Evolutionary conservation across 1,284 basidiomycete genomes (phyloP).

Genomic region (Mycena citricolor): DNA sequence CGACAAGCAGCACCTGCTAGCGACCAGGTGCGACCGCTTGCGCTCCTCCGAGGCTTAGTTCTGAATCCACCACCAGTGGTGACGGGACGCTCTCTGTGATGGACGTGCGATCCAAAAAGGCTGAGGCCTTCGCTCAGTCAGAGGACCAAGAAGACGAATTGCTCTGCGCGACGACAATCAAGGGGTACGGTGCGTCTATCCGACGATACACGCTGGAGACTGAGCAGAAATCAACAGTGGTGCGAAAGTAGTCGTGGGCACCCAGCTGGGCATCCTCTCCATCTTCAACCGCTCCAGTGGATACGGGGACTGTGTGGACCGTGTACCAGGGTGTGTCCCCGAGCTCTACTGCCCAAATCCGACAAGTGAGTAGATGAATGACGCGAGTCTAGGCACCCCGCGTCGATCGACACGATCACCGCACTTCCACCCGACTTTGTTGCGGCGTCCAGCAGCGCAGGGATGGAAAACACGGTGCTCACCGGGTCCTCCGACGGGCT

Average conservation of each 20-base stretch:
- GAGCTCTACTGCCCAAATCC: slow-evolving; percentile 14
- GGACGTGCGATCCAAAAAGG: slow-evolving; percentile 79
- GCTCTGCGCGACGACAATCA: slow-evolving; percentile 81
- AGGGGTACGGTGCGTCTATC: slow-evolving; percentile 53
- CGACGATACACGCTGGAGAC: too few relatives aligned
- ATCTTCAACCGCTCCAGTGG: slow-evolving; percentile 87
- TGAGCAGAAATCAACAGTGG: slow-evolving; percentile 58
- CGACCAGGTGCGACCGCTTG: slow-evolving; percentile 65
- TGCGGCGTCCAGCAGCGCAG: slow-evolving; percentile 3
- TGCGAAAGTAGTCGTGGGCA: slow-evolving; percentile 85
- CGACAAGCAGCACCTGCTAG: slow-evolving; percentile 82
- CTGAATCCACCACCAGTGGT: slow-evolving; percentile 53
- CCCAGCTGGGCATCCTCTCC: slow-evolving; percentile 87
- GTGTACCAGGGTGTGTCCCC: slow-evolving; percentile 74
- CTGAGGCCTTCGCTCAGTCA: slow-evolving; percentile 73
- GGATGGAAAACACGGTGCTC: slow-evolving; percentile 57
- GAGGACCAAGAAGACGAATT: slow-evolving; percentile 97
- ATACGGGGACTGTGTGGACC: slow-evolving; percentile 91
- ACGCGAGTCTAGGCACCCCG: slow-evolving; percentile 63
- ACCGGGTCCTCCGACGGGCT: slow-evolving; percentile 94
- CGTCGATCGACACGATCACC: slow-evolving; percentile 84
- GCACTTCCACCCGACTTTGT: slow-evolving; percentile 50
- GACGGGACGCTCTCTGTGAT: slow-evolving; percentile 91
- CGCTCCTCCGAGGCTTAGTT: slow-evolving; percentile 8
- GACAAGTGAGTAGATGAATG: slow-evolving; percentile 8